These are phyloP conservation scores for Triglochin maritima DNA, from an alignment of 106 monocot species.

Conservation along the genomic window DNA sequence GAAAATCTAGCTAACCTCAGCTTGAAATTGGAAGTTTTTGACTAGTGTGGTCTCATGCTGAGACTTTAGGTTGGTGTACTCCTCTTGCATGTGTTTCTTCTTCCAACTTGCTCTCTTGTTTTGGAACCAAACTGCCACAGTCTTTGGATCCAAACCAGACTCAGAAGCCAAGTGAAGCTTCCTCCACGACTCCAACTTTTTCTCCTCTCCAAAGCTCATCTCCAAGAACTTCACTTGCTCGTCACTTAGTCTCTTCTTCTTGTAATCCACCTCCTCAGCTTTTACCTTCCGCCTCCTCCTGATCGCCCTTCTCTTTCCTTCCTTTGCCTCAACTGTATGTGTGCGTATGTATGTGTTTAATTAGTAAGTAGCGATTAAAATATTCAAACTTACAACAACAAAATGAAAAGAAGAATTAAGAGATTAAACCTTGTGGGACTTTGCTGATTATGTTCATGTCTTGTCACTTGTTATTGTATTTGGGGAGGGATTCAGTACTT, in stretches of 20 bases:
- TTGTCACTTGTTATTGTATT: too few relatives aligned
- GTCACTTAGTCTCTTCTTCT: conserved; percentile 52
- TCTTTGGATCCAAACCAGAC: conserved; percentile 65
- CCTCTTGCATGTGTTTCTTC: conserved; percentile 72
- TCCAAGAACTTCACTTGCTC: conserved; percentile 68
- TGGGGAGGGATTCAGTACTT: too few relatives aligned
- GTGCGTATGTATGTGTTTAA: too few relatives aligned
- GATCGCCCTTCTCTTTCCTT: background rate
- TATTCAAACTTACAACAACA: too few relatives aligned
- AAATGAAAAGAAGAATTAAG: too few relatives aligned
- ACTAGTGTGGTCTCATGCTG: conserved; percentile 21
- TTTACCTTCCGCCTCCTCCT: conserved; percentile 4
- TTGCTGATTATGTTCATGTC: too few relatives aligned
- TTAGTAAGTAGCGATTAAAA: too few relatives aligned
- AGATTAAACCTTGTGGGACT: too few relatives aligned
- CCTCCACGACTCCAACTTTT: conserved; percentile 67
- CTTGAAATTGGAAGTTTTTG: conserved; percentile 3
- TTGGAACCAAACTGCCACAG: conserved; percentile 91
- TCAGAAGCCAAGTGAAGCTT: conserved; percentile 65
- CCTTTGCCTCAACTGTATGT: background rate
- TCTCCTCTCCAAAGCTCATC: conserved; percentile 63
- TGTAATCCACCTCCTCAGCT: conserved; percentile 16
- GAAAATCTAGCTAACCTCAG: conserved; percentile 5
- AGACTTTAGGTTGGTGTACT: conserved; percentile 39
- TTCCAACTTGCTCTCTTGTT: conserved; percentile 84